Evolutionary conservation across 2,329 filamentous ascomycete species (phyloP), one percentile per base, ranked within the genome.

Genomic region (Cercospora janseana): DNA sequence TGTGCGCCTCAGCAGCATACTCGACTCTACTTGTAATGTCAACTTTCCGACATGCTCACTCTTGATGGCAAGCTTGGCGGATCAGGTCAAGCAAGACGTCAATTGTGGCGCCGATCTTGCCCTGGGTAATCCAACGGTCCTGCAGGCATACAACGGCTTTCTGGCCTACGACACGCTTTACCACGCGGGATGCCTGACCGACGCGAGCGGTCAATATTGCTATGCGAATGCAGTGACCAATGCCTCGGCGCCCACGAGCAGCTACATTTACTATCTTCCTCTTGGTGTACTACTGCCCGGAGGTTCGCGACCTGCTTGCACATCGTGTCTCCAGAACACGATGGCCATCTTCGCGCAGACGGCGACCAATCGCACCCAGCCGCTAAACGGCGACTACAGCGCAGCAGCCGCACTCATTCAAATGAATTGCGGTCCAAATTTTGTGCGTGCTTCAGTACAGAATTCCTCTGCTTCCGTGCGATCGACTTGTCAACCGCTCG

Each of bases 171-270:
- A 83, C 56, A 79, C 85, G 21, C 72, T 95, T 23, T 95, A 92
- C 72, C 78, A 81, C 41, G 88, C 89, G 3, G 86, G 86, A 5
- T 98, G 93, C 66, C 78, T 95, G 15, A 82, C 81, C 53, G 81
- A 88, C 64, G 35, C 45, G 15, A 42, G 49, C 21, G 75, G 80
- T 0, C 76, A 76, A 43, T 79, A 82, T 58, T 96, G 79, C 73
- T 96, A 89, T 68, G 87, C 87, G 58, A 85, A 88, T 60, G 89
- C 92, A 42, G 82, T 91, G 53, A 89, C 87, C 40, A 95, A 95
- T 70, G 67, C 73, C 4, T 79, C 81, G 16, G 85, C 80, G 6
- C 76, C 86, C 0, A 80, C 82, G 24, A 86, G 93, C 66, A 79
- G 82, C 26, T 92, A 91, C 64, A 78, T 93, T 27, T 98, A 96